Percentiles rank a stretch among this genome's conserved stretches.
Conservation (phyloP, 2,329 filamentous ascomycete genomes). For the Trichoderma afroharzianum region DNA sequence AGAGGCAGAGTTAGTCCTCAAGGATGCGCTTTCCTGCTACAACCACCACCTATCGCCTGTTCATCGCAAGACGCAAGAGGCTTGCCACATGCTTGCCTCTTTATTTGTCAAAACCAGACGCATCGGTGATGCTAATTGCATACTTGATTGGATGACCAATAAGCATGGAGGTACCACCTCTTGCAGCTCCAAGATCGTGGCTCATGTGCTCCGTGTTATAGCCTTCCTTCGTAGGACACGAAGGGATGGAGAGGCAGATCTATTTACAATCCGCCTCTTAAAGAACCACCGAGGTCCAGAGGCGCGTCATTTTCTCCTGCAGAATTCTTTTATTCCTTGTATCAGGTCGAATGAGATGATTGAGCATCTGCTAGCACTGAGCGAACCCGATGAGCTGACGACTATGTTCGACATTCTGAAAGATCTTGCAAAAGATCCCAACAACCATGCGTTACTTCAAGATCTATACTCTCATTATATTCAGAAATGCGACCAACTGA, state of each 20-base stretch:
- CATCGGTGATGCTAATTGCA: background rate
- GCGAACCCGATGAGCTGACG: background rate
- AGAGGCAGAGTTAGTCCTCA: background rate
- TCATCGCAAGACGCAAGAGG: background rate
- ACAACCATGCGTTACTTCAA: background rate
- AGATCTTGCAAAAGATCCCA: background rate
- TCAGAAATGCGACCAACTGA: too few species aligned
- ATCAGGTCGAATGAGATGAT: background rate
- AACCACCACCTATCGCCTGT: background rate
- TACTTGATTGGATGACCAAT: background rate
- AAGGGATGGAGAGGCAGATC: background rate
- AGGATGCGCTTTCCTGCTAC: background rate
- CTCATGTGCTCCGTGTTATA: background rate
- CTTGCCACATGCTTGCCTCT: background rate
- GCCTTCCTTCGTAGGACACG: background rate
- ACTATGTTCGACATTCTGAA: background rate
- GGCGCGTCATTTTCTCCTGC: background rate
- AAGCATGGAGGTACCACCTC: too few species aligned
- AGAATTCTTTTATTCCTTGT: fast-evolving
- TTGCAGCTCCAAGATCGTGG: fast-evolving
- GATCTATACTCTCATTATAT: too few species aligned
- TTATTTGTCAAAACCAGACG: background rate
- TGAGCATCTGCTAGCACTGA: background rate
- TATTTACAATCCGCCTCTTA: background rate
- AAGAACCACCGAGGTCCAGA: background rate